These are phyloP conservation scores for Fusarium sterilihyphosum DNA, from an alignment of 2,329 filamentous ascomycete genomes.

Conservation along the genomic window DNA sequence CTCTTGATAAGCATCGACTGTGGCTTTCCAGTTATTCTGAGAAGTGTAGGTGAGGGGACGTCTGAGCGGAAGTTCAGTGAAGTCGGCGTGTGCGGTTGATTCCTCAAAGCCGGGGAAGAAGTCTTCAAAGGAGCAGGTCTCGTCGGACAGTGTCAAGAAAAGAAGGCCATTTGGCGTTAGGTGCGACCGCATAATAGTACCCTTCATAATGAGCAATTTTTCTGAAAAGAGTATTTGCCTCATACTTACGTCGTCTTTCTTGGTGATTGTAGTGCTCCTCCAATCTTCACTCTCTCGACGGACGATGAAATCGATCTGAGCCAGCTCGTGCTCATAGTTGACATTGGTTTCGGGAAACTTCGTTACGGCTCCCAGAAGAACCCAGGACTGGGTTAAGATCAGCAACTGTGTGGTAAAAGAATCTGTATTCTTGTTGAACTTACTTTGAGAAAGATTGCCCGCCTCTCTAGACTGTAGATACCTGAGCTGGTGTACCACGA, in stretches of 20 bases:
- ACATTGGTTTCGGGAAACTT: neutral
- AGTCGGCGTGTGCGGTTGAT: neutral
- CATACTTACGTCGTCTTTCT: neutral
- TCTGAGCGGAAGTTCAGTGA: neutral
- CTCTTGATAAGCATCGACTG: neutral
- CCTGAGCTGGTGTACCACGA: neutral
- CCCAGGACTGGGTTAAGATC: neutral
- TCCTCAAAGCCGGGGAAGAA: neutral
- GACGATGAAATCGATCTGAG: neutral
- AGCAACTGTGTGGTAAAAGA: rapidly evolving
- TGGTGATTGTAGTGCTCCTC: neutral
- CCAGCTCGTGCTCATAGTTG: neutral
- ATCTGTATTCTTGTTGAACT: rapidly evolving
- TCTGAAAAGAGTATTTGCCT: rapidly evolving
- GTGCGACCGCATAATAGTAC: neutral
- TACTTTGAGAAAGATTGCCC: neutral
- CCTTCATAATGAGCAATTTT: neutral
- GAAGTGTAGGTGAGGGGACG: neutral
- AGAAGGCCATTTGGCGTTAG: neutral
- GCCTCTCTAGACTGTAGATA: neutral
- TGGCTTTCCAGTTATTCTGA: neutral
- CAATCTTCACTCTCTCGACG: neutral
- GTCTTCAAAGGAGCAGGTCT: neutral
- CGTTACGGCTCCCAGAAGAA: neutral
- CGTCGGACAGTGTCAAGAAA: neutral